Evolutionary conservation across 2,329 filamentous ascomycete species (phyloP), one percentile per base, ranked within the genome.

Genomic region (Myriosclerotinia scirpicola): DNA sequence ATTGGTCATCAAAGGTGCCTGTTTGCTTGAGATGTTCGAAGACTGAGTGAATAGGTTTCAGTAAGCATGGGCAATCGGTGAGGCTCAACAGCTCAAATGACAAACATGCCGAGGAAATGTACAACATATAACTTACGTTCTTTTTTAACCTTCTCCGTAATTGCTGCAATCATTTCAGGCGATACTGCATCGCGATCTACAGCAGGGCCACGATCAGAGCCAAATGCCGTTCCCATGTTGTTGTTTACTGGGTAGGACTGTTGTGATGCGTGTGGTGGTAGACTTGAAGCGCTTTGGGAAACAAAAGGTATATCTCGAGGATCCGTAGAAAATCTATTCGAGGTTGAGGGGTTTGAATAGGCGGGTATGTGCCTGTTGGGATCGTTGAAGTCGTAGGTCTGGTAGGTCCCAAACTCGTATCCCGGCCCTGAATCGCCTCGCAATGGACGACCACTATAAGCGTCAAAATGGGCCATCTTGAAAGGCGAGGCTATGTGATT

Each of bases 101-200:
- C 62, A 69, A 70, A 68, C 66, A 67, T 69, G 62, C 15, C 48
- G 42, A 36, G 4, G 60, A 74, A 76, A 72, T 65, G 65, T 64
- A 77, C 73, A 67, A 80, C 68, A 55, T 79, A n/a, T 79, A 11
- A 58, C 80, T 77, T 52, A 77, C 79, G 71, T 83, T 85, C 70
- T 74, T 85, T 84, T 58, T 86, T 83, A 36, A 86, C 82, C 66
- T 79, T 83, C 65, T 82, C 82, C 2, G 84, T 87, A 70, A 89
- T 85, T 68, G 86, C 83, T 58, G 84, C 82, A 61, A 90, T 81
- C 30, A 89, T 78, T 9, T 86, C 84, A 2, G 86, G 86, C 62
- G 87, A 83, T 15, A 89, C 77, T 50, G 82, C 80, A 67, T 79
- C 79, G 11, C 67, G 64, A 22, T 48, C 61, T 36, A 67, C 26